These are phyloP conservation scores for Huntiella moniliformis DNA, from an alignment of 2,329 filamentous ascomycete genomes.

Conservation along the genomic window DNA sequence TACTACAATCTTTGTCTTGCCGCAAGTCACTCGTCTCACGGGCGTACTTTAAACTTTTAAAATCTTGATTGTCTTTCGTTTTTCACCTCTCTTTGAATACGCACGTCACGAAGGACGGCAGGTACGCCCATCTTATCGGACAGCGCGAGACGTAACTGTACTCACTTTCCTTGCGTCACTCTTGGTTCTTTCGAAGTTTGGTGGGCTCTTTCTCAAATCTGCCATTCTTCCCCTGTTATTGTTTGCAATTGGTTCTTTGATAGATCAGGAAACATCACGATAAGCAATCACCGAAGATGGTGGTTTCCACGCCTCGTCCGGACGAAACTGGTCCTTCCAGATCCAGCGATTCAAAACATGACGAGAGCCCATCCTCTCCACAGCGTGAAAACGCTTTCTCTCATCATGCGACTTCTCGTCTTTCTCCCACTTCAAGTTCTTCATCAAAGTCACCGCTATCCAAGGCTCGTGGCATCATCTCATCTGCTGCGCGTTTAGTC, in stretches of 20 bases:
- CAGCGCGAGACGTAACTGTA: too few species aligned
- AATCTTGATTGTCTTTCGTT: too few species aligned
- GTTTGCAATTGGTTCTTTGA: background rate
- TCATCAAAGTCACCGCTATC: slow-evolving; percentile 6
- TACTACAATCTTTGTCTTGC: too few species aligned
- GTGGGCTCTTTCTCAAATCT: too few species aligned
- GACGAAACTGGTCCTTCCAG: slow-evolving; percentile 6
- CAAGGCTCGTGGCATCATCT: slow-evolving; percentile 7
- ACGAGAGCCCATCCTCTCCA: background rate
- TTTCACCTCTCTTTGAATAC: too few species aligned
- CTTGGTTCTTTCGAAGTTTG: too few species aligned
- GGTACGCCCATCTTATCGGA: too few species aligned
- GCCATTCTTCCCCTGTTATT: too few species aligned
- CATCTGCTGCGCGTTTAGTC: slow-evolving; percentile 8
- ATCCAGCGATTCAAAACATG: slow-evolving; percentile 1
- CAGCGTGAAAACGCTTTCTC: slow-evolving; percentile 1
- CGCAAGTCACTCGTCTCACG: too few species aligned
- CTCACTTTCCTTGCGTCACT: too few species aligned
- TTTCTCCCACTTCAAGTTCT: slow-evolving; percentile 5
- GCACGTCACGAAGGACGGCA: too few species aligned
- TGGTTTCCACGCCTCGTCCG: slow-evolving; percentile 6
- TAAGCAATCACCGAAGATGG: slow-evolving; percentile 7
- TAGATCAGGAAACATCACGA: background rate
- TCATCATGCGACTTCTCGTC: background rate
- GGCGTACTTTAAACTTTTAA: too few species aligned